Percentiles rank a stretch among this genome's conserved stretches.
These are phyloP conservation scores for Harringtonia lauricola DNA, from an alignment of 2,329 filamentous ascomycete genomes.

Conservation along the genomic window DNA sequence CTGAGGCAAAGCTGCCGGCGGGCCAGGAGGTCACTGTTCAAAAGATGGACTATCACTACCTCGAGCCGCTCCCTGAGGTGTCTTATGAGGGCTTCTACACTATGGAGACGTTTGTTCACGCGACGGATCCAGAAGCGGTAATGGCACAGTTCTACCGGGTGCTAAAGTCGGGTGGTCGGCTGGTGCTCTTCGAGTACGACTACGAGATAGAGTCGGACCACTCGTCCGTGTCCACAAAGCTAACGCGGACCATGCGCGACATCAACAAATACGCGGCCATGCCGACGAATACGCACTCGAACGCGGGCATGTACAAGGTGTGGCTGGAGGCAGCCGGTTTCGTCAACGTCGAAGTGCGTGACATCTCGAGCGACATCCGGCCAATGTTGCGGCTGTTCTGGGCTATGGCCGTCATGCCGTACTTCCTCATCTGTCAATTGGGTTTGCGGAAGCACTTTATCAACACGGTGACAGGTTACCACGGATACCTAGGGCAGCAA, in stretches of 20 bases:
- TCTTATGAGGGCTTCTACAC: slow-evolving; percentile 42
- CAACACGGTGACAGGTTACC: slow-evolving; percentile 34
- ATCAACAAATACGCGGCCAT: slow-evolving; percentile 33
- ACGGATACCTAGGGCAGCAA: slow-evolving; percentile 20
- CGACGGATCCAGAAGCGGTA: slow-evolving; percentile 31
- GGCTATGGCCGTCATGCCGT: slow-evolving; percentile 32
- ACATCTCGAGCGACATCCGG: slow-evolving; percentile 33
- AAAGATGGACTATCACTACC: slow-evolving; percentile 39
- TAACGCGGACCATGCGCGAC: slow-evolving; percentile 20
- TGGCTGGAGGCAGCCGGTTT: too few species aligned
- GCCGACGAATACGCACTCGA: slow-evolving; percentile 29
- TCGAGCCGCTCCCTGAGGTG: slow-evolving; percentile 24
- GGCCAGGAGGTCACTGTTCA: slow-evolving; percentile 27
- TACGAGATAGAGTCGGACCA: slow-evolving; percentile 19
- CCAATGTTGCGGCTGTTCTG: slow-evolving; percentile 38
- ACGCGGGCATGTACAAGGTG: slow-evolving; percentile 26
- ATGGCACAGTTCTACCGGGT: slow-evolving; percentile 34
- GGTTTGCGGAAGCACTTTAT: slow-evolving; percentile 32
- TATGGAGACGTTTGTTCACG: slow-evolving; percentile 45
- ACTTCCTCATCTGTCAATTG: slow-evolving; percentile 29
- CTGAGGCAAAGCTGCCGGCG: slow-evolving; percentile 19
- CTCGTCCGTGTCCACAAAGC: slow-evolving; percentile 16
- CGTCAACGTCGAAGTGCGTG: slow-evolving; percentile 28
- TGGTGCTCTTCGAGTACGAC: slow-evolving; percentile 37
- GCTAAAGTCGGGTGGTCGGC: slow-evolving; percentile 32